These are phyloP conservation scores for Puccinia brachypodii DNA, from an alignment of 1,284 basidiomycete genomes.

Conservation along the genomic window DNA sequence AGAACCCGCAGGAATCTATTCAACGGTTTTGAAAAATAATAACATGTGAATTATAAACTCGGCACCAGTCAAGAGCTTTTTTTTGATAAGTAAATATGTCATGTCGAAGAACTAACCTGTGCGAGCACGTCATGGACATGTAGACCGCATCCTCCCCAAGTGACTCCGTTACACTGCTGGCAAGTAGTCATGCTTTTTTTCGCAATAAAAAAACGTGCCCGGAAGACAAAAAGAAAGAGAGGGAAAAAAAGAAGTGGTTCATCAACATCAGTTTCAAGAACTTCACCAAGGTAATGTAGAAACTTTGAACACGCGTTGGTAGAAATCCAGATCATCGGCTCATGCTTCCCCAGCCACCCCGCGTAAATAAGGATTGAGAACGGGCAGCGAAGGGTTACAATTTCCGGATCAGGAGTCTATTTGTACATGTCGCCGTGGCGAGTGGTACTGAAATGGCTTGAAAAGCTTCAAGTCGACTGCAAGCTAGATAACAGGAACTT, in stretches of 20 bases:
- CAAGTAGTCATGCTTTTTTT: background rate
- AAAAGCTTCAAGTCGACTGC: background rate
- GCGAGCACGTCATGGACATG: slow-evolving; percentile 1
- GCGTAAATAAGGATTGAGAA: background rate
- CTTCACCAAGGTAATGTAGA: background rate
- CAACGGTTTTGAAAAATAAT: background rate
- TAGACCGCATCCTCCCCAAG: slow-evolving; percentile 23
- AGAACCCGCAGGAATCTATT: slow-evolving; percentile 7
- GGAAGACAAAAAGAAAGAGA: background rate
- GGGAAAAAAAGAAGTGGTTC: background rate
- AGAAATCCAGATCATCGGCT: background rate
- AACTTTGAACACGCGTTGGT: background rate
- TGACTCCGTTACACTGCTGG: background rate
- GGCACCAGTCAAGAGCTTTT: background rate
- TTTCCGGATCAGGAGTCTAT: background rate
- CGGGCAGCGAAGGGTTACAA: background rate
- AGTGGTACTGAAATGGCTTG: background rate
- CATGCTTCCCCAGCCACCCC: background rate
- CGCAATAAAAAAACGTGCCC: background rate
- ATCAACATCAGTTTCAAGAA: background rate
- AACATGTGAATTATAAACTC: background rate
- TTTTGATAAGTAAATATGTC: background rate
- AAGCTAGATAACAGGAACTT: background rate
- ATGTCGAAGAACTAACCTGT: background rate
- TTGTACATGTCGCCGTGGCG: background rate